These are phyloP conservation scores for Papiliotrema terrestris DNA, from an alignment of 1,284 basidiomycete genomes.

Conservation along the genomic window DNA sequence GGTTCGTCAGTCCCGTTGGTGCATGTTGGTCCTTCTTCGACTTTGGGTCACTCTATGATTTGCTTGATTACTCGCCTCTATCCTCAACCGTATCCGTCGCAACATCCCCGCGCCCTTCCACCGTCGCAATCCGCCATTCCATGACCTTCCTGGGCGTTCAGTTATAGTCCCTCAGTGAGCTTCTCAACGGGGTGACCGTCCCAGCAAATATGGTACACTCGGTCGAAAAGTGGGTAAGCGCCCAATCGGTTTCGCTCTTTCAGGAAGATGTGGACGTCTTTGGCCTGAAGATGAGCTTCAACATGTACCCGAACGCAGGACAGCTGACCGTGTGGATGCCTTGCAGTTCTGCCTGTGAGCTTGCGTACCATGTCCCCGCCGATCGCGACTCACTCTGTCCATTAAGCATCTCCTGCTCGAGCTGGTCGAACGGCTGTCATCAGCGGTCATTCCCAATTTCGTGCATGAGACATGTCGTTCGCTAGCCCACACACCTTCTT, in stretches of 20 bases:
- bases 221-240: slow-evolving; percentile 56
- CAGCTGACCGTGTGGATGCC: slow-evolving; percentile 50
- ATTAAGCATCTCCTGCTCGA: slow-evolving; percentile 57
- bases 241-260: slow-evolving; percentile 51
- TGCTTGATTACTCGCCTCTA: too few relatives aligned
- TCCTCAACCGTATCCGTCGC: too few relatives aligned
- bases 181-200: slow-evolving; percentile 47
- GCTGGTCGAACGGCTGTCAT: slow-evolving; percentile 50
- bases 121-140: too few relatives aligned
- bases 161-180: slow-evolving; percentile 41
- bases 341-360: slow-evolving; percentile 47
- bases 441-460: neutral
- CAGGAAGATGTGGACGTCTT: slow-evolving; percentile 55
- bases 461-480: too few relatives aligned
- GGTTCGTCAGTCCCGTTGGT: too few relatives aligned
- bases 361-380: neutral
- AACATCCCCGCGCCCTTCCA: too few relatives aligned
- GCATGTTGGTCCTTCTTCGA: too few relatives aligned
- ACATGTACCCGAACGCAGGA: neutral
- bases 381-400: slow-evolving; percentile 53
- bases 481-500: slow-evolving; percentile 45
- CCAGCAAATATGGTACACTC: slow-evolving; percentile 51
- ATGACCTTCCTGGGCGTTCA: too few relatives aligned
- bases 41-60: too few relatives aligned
- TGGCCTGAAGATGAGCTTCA: slow-evolving; percentile 33